A percentile compares a stretch with the other conserved stretches of the same genome.
Conservation (phyloP, 345 rosid species). For the Arabidopsis arenosa region DNA sequence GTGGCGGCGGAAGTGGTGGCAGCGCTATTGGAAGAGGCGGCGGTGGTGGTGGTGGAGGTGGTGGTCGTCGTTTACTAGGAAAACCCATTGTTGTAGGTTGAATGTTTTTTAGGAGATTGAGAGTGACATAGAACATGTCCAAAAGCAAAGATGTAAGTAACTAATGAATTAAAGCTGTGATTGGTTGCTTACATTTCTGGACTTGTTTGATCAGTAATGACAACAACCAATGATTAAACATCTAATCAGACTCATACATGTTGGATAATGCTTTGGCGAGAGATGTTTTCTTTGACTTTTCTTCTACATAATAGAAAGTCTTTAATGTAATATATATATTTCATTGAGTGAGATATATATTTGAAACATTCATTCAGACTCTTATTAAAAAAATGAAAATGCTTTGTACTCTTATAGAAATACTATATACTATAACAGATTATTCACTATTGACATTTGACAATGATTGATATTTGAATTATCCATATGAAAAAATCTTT, state of each 20-base stretch:
- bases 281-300: slow-evolving; percentile 2
- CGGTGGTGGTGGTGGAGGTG: background rate
- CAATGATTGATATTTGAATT: slow-evolving; percentile 14
- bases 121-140: background rate
- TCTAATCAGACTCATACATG: background rate
- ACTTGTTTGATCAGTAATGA: slow-evolving; percentile 22
- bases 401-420: background rate
- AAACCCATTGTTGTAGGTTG: slow-evolving; percentile 28
- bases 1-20: slow-evolving; percentile 22
- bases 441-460: background rate
- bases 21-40: background rate
- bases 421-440: background rate
- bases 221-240: slow-evolving; percentile 22
- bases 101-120: slow-evolving; percentile 16
- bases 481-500: background rate
- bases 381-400: background rate
- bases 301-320: slow-evolving; percentile 13
- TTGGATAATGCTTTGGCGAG: slow-evolving; percentile 18
- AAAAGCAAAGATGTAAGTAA: slow-evolving; percentile 29
- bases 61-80: background rate
- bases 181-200: slow-evolving; percentile 10
- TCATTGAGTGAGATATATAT: background rate
- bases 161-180: background rate
- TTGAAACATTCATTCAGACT: slow-evolving; percentile 22
- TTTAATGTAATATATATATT: background rate